phyloP scores from a whole-genome alignment of 2,329 filamentous ascomycete species.

The Stromatinia cepivora region DNA sequence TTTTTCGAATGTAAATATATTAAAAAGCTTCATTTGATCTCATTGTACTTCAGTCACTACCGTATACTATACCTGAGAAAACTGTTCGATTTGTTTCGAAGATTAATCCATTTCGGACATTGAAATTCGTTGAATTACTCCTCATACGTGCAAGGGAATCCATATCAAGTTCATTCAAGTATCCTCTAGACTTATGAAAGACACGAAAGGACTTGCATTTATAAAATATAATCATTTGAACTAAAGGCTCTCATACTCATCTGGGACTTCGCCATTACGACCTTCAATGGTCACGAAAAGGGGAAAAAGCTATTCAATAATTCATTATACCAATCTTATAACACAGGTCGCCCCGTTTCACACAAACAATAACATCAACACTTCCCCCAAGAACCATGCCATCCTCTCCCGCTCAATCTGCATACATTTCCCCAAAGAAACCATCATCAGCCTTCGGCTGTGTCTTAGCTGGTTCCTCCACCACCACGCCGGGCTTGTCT shows the following conservation, averaged over 20 bases:
- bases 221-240: background rate
- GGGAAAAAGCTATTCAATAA: background rate
- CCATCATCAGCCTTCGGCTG: constrained; percentile 15
- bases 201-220: background rate
- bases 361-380: background rate
- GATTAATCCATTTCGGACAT: too few relatives aligned
- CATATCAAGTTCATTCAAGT: background rate
- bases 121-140: background rate
- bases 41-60: too few relatives aligned
- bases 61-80: too few relatives aligned
- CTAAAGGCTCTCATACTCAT: background rate
- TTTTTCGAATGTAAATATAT: too few relatives aligned
- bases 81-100: too few relatives aligned
- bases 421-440: constrained; percentile 22
- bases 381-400: background rate
- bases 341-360: background rate
- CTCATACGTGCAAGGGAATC: background rate
- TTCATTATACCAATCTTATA: constrained; percentile 1
- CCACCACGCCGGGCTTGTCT: background rate
- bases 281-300: background rate
- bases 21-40: too few relatives aligned
- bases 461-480: background rate
- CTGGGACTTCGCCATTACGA: background rate
- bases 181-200: background rate
- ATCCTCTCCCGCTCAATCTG: background rate